Evolutionary conservation across 164 flowering plant species (phyloP).

Genomic region (Nymphaea colorata): DNA sequence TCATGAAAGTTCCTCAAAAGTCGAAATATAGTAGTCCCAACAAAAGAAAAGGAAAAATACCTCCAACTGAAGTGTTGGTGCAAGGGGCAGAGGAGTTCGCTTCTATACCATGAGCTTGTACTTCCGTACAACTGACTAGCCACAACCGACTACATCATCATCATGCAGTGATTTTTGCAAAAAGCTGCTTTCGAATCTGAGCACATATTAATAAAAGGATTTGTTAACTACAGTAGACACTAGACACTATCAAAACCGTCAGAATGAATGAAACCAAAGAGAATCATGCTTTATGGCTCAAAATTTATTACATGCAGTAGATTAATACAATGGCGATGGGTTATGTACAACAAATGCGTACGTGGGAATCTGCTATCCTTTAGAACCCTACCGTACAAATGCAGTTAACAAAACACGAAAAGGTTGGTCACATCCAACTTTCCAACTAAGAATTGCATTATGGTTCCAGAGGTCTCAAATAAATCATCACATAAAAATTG

Average conservation of each 20-base stretch:
- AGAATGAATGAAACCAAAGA: not conserved
- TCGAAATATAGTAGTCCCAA: not conserved
- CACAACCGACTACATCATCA: not conserved
- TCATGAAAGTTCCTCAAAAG: not conserved
- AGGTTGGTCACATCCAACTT: not conserved
- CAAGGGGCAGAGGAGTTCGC: too few species aligned
- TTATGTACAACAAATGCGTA: too few species aligned
- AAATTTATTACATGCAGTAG: not conserved
- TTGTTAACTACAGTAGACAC: not conserved
- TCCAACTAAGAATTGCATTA: too few species aligned
- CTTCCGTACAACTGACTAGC: too few species aligned
- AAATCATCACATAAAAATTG: too few species aligned
- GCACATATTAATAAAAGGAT: not conserved
- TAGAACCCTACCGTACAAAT: not conserved
- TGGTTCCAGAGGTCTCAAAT: too few species aligned
- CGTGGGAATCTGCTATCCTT: too few species aligned
- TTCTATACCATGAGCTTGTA: too few species aligned
- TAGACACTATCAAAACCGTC: not conserved
- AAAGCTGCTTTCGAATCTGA: conserved; percentile 39
- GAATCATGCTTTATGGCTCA: not conserved
- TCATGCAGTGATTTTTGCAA: conserved; percentile 16
- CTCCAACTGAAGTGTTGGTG: not conserved
- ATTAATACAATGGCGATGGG: not conserved
- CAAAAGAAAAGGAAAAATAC: not conserved
- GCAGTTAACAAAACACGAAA: not conserved